Evolutionary conservation across 176 grass and related monocot species (phyloP).

Genomic region (Paspalum vaginatum): DNA sequence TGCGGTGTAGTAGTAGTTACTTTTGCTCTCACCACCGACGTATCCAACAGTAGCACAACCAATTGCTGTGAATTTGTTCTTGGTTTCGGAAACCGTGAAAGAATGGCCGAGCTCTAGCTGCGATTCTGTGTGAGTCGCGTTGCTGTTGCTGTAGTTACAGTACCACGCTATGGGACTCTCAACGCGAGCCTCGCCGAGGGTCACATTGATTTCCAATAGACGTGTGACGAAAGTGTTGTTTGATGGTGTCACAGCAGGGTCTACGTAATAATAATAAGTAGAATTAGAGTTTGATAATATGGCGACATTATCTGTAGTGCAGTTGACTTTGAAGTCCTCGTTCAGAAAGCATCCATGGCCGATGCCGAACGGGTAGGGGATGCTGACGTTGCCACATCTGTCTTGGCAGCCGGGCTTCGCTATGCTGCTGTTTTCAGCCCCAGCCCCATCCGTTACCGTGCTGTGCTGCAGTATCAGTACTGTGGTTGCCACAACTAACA

Average conservation of each 20-base stretch:
- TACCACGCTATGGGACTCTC: not conserved
- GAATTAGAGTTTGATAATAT: not conserved
- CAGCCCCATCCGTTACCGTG: not conserved
- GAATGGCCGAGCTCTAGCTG: no score
- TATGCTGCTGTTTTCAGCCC: not conserved
- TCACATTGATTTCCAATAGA: constrained; percentile 9
- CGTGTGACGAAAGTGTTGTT: not conserved
- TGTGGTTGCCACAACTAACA: not conserved
- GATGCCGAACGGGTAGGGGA: constrained; percentile 64
- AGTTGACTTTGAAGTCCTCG: not conserved
- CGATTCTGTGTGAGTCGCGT: no score
- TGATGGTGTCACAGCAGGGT: no score
- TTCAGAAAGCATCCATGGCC: not conserved
- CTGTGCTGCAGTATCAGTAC: not conserved
- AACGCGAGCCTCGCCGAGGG: not conserved
- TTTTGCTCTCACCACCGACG: not conserved
- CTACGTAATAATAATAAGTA: no score
- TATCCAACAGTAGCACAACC: not conserved
- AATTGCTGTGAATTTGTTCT: constrained; percentile 18
- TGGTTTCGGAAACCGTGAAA: not conserved
- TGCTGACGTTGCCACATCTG: constrained; percentile 50
- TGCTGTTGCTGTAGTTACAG: not conserved
- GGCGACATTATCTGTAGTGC: not conserved
- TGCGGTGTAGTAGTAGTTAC: not conserved
- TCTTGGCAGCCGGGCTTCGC: constrained; percentile 10